These are phyloP conservation scores for Eucalyptus victrix DNA, from an alignment of 345 rosid genomes.

Conservation along the genomic window DNA sequence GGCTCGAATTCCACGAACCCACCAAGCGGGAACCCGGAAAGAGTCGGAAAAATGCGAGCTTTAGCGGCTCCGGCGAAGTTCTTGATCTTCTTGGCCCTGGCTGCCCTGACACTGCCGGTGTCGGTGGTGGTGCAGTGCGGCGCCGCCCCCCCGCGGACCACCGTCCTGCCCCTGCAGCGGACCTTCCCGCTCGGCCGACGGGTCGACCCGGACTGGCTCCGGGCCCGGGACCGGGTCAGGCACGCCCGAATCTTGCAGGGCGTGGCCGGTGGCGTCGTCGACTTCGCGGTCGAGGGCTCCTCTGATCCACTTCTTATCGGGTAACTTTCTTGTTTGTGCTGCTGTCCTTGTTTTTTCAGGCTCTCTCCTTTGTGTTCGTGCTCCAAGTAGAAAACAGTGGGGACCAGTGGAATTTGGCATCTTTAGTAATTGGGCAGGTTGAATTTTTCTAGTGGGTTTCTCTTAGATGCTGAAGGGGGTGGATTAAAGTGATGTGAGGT, in stretches of 20 bases:
- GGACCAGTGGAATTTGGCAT: neutral
- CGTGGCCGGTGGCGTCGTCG: slow-evolving; percentile 43
- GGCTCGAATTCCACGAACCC: neutral
- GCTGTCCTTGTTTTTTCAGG: neutral
- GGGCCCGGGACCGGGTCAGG: slow-evolving; percentile 58
- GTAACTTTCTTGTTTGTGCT: slow-evolving; percentile 17
- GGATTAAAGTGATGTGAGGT: neutral
- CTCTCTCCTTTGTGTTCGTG: neutral
- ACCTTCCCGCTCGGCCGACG: slow-evolving; percentile 40
- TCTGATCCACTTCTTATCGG: slow-evolving; percentile 83
- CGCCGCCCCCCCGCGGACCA: neutral
- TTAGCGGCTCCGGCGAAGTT: neutral
- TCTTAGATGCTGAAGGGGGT: neutral
- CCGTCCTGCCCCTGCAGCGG: slow-evolving; percentile 54
- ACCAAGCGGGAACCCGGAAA: neutral
- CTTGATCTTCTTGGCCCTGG: slow-evolving; percentile 2
- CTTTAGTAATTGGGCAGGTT: neutral
- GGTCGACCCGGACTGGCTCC: slow-evolving; percentile 34
- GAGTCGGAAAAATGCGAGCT: neutral
- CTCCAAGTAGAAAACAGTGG: neutral
- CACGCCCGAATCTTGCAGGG: slow-evolving; percentile 65
- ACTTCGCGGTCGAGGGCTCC: slow-evolving; percentile 64
- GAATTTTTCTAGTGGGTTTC: neutral
- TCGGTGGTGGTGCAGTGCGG: slow-evolving; percentile 9
- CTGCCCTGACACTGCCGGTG: slow-evolving; percentile 3